Base-by-base conservation (phyloP, 257 asterid species). In the Plantago elongata region DNA sequence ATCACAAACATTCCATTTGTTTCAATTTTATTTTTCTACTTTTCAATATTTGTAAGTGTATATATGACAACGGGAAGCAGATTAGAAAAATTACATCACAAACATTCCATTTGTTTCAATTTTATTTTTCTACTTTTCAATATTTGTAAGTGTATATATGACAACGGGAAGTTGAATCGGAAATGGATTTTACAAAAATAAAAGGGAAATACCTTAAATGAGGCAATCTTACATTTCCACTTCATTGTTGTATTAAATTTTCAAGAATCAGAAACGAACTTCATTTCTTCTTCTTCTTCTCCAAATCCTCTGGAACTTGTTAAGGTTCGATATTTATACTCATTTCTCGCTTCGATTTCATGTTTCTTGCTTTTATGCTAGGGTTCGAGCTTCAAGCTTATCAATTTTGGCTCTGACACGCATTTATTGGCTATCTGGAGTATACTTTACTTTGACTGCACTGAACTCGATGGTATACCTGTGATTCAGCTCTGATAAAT, bases 301-400 rank as follows among this genome's bases (percentile, higher is more conserved):
- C 44, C 64, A 12, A 43, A 42, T 9, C 34, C n/a, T n/a, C 18
- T 34, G 40, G 7, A 5, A 34, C 29, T n/a, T 1, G 22, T 15
- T 13, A 45, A 60, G 64, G 54, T 60, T 9, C 18, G 22, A 3
- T 22, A 45, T 60, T 18, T 60, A 3, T 8, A 56, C 61, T 56
- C 45, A 56, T 54, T 56, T 44, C 10, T 59, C 45, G 14, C 45
- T 55, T 55, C 60, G 27, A 55, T 51, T 18, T 27, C 57, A 17
- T 9, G 18, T 51, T 51, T 51, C 56, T 1, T 47, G 40, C 40
- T 34, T 22, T 34, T 7, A 34, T 34, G 18, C 16, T 16, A 15
- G 34, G 56, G 56, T 47, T 47, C 51, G 3, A 47, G n/a, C 51
- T 14, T 52, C 58, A 52, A 52, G 7, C 30, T 18, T 52, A 9